These are phyloP conservation scores for Millerago galiae DNA, from an alignment of 805 yeast species.

Conservation along the genomic window DNA sequence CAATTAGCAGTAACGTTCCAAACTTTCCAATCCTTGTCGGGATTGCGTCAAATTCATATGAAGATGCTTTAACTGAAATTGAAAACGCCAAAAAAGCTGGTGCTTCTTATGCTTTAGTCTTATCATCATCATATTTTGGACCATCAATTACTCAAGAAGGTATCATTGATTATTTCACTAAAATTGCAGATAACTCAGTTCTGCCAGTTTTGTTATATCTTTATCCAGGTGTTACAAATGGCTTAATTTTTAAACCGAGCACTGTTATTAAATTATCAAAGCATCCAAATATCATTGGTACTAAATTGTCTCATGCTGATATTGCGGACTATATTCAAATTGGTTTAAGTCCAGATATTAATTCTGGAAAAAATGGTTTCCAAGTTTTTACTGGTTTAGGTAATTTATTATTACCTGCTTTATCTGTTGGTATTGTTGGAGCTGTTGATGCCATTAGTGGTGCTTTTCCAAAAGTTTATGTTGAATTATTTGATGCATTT, in stretches of 20 bases:
- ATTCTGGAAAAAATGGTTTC: constrained; percentile 32
- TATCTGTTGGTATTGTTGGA: constrained; percentile 41
- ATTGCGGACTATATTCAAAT: constrained; percentile 40
- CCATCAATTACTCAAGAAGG: constrained; percentile 39
- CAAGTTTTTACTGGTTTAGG: constrained; percentile 44
- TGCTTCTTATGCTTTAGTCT: constrained; percentile 33
- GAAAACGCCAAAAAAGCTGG: constrained; percentile 31
- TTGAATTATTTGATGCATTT: constrained; percentile 33
- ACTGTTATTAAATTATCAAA: constrained; percentile 30
- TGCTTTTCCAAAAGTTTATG: constrained; percentile 44
- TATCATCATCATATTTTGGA: constrained; percentile 46
- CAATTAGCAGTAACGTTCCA: constrained; percentile 32
- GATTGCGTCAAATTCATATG: constrained; percentile 38
- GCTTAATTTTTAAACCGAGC: constrained; percentile 27
- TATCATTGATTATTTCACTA: constrained; percentile 35
- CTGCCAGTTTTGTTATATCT: constrained; percentile 37
- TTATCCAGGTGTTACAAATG: constrained; percentile 40
- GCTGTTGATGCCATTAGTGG: constrained; percentile 49
- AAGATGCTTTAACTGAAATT: constrained; percentile 38
- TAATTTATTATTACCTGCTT: constrained; percentile 42
- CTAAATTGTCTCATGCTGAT: constrained; percentile 47
- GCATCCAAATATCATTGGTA: constrained; percentile 42
- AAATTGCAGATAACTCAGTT: constrained; percentile 31
- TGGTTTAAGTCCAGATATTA: constrained; percentile 35
- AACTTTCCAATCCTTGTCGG: constrained; percentile 42